phyloP scores from a whole-genome alignment of 306 rosid genomes.

The Quercus ilex region DNA sequence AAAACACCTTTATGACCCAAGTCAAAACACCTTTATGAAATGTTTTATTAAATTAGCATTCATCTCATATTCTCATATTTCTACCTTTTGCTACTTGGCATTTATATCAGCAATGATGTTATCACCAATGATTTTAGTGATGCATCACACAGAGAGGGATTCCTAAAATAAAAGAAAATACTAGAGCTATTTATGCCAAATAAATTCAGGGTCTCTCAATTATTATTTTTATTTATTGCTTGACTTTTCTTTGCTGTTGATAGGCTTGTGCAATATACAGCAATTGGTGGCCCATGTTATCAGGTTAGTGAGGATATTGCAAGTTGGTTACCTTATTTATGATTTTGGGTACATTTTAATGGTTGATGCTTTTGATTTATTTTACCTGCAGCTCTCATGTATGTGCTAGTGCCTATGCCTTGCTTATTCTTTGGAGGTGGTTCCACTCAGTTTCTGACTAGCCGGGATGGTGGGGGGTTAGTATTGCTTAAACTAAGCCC shows the following conservation, averaged over 20 bases:
- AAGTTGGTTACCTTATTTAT: constrained; percentile 10
- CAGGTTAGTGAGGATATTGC: constrained; percentile 49
- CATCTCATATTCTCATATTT: constrained; percentile 6
- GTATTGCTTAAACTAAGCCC: constrained; percentile 15
- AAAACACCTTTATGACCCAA: background rate
- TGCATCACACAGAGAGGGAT: constrained; percentile 1
- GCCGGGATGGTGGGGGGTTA: constrained; percentile 73
- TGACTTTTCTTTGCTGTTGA: constrained; percentile 22
- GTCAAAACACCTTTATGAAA: background rate
- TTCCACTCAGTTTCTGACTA: constrained; percentile 68
- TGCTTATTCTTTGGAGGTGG: constrained; percentile 98
- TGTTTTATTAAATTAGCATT: constrained; percentile 33
- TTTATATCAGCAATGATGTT: constrained; percentile 1
- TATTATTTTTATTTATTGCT: constrained; percentile 1
- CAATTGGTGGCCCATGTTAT: constrained; percentile 99
- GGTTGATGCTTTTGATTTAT: constrained; percentile 17
- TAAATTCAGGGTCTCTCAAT: constrained; percentile 7
- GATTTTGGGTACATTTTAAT: background rate
- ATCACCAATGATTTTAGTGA: background rate
- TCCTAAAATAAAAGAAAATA: background rate
- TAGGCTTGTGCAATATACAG: constrained; percentile 94
- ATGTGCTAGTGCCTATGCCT: constrained; percentile 89
- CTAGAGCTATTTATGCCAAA: background rate
- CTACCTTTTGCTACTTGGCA: background rate
- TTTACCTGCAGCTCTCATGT: constrained; percentile 85